phyloP scores from a whole-genome alignment of 345 rosid genomes.

The Dipteronia sinensis region DNA sequence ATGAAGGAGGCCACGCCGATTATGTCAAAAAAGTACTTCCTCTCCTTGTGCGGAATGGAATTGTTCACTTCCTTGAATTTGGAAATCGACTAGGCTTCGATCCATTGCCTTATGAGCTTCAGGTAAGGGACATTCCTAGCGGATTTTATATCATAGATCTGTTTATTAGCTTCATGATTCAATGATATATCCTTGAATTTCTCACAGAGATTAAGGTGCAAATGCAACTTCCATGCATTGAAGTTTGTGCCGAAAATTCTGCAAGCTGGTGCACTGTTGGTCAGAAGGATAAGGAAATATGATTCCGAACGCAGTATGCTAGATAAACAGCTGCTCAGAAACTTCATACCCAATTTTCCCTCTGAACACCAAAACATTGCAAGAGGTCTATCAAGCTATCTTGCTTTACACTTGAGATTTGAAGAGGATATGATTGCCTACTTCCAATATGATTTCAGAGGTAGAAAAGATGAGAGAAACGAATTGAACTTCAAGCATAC shows the following conservation, averaged over 20 bases:
- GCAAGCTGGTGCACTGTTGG: too few relatives aligned
- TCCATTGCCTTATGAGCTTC: constrained; percentile 72
- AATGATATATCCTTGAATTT: neutral
- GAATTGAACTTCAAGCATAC: too few relatives aligned
- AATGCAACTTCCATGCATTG: constrained; percentile 90
- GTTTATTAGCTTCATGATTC: constrained; percentile 11
- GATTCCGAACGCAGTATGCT: too few relatives aligned
- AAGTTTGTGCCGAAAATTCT: constrained; percentile 52
- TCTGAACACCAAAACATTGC: too few relatives aligned
- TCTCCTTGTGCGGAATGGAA: constrained; percentile 48
- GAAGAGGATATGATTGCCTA: too few relatives aligned
- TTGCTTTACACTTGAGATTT: too few relatives aligned
- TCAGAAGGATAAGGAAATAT: too few relatives aligned
- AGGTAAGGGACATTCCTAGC: constrained; percentile 43
- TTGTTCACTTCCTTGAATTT: constrained; percentile 86
- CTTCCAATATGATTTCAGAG: too few relatives aligned
- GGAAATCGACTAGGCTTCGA: constrained; percentile 94
- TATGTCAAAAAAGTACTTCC: constrained; percentile 67
- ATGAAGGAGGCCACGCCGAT: constrained; percentile 87
- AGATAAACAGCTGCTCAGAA: too few relatives aligned
- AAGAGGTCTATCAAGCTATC: too few relatives aligned
- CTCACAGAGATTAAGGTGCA: constrained; percentile 78
- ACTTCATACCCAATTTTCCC: too few relatives aligned
- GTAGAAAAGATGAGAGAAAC: too few relatives aligned
- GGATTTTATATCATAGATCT: neutral